These are phyloP conservation scores for Anisodus acutangulus DNA, from an alignment of 257 asterid species.

Conservation along the genomic window DNA sequence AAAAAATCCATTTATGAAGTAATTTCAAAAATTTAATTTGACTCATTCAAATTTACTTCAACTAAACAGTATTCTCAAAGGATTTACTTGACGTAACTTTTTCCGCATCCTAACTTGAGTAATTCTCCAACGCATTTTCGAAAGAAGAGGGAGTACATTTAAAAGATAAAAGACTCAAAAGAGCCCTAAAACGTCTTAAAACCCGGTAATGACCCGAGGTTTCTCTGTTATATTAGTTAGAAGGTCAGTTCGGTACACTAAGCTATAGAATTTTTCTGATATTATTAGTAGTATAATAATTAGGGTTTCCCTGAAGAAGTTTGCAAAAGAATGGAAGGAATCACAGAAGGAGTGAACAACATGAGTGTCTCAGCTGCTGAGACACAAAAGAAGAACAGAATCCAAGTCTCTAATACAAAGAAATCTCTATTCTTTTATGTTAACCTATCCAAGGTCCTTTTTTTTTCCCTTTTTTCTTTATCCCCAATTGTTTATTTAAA, in stretches of 20 bases:
- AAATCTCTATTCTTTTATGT: slow-evolving; percentile 53
- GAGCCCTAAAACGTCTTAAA: neutral
- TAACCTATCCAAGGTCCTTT: slow-evolving; percentile 46
- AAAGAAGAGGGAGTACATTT: too few species aligned
- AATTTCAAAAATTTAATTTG: too few species aligned
- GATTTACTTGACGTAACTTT: too few species aligned
- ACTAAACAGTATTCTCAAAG: too few species aligned
- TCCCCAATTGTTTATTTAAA: neutral
- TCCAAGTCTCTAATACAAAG: slow-evolving; percentile 55
- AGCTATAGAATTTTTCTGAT: too few species aligned
- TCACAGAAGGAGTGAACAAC: slow-evolving; percentile 53
- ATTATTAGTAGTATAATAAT: neutral
- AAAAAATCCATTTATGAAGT: too few species aligned
- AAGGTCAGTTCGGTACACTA: too few species aligned
- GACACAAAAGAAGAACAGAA: slow-evolving; percentile 43
- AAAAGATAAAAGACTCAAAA: neutral
- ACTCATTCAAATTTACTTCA: too few species aligned
- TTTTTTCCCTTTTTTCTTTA: too few species aligned
- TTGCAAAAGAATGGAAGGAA: slow-evolving; percentile 41
- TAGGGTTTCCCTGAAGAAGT: slow-evolving; percentile 8
- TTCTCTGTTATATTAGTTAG: neutral
- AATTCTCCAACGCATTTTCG: too few species aligned
- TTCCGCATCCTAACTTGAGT: too few species aligned
- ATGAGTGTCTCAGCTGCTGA: slow-evolving; percentile 31
- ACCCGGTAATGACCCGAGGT: neutral